Base-by-base conservation (phyloP, 495 filamentous ascomycete species). In the Daldinia childiae region DNA sequence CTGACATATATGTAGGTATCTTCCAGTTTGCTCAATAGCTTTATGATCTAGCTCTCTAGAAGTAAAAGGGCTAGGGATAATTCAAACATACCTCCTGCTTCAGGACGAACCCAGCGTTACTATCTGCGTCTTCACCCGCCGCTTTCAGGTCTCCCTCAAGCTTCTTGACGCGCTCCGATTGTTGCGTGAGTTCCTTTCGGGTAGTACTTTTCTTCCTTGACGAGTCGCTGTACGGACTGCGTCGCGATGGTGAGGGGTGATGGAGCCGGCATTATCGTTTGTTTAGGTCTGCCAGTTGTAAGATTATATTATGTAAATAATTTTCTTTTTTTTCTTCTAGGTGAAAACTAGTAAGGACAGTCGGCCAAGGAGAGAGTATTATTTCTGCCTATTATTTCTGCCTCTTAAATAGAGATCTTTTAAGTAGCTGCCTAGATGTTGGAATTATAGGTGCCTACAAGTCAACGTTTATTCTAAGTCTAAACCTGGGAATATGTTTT, bases 141-240 rank as follows among this genome's bases (percentile, higher is more conserved):
- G 58, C 38, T 6, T 70, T 68, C 17, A 84, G 75, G 51, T 86
- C 83, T 19, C 86, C 87, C 67, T 89, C 79, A 15, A 93, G 82
- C 80, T 91, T 90, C 81, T 87, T 79, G 41, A 98, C 85, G 45
- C 90, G 89, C 64, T 84, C 83, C 62, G 90, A 85, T 73, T 98
- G 93, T 63, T 88, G 80, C 64, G 85, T 81, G 21, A 92, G 85
- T 76, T 99, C 95, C 71, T 90, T 89, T 80, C 93, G 91, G 91
- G 82, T 99, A 98, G 77, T 89, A 93, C 36, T 85, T 83, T 76
- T 97, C 93, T 79, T 99, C 95, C 79, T 97, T 97, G 61, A 97
- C 87, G 56, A 98, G 85, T 59, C 95, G 93, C 72, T 87, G 82
- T 73, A 98, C 85, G 21, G 90, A 87, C 52, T 88, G 87, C 17